phyloP scores from a whole-genome alignment of 768 basidiomycete species.

The Termitomyces bulborhizus region DNA sequence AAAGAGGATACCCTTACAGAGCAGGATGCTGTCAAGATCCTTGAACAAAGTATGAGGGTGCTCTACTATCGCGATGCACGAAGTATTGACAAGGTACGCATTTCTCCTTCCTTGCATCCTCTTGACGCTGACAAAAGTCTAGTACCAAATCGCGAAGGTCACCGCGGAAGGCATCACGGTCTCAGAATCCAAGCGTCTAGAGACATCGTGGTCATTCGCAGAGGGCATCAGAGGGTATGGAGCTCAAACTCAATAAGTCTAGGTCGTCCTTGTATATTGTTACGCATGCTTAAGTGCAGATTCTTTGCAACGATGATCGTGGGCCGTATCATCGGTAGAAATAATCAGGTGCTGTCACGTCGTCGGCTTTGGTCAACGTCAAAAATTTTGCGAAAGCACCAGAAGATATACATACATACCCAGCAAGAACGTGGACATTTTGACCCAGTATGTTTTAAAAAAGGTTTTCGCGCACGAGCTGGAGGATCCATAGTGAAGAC shows the following conservation, averaged over 20 bases:
- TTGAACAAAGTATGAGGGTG: conserved; percentile 86
- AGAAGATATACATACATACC: too few species aligned
- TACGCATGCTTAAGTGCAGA: background rate
- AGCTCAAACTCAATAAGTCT: conserved; percentile 72
- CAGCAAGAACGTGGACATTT: too few species aligned
- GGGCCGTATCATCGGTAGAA: too few species aligned
- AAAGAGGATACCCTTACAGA: conserved; percentile 68
- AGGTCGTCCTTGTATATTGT: conserved; percentile 9
- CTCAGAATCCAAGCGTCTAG: conserved; percentile 67
- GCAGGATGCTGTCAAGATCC: conserved; percentile 69
- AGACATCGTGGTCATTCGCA: conserved; percentile 89
- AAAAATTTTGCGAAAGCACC: too few species aligned
- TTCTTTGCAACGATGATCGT: too few species aligned
- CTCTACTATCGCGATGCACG: conserved; percentile 96
- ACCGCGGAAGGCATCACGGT: conserved; percentile 72
- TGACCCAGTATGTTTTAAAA: too few species aligned
- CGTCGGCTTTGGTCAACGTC: too few species aligned
- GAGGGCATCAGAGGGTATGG: conserved; percentile 91
- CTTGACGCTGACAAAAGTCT: conserved; percentile 1
- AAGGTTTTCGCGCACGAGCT: too few species aligned
- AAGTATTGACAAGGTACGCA: conserved; percentile 82
- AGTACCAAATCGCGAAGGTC: conserved; percentile 96
- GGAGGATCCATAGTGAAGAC: too few species aligned
- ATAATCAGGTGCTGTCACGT: too few species aligned
- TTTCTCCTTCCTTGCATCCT: background rate